Base-by-base conservation (phyloP, 2,329 filamentous ascomycete species). In the Aspergillus aculeatinus region DNA sequence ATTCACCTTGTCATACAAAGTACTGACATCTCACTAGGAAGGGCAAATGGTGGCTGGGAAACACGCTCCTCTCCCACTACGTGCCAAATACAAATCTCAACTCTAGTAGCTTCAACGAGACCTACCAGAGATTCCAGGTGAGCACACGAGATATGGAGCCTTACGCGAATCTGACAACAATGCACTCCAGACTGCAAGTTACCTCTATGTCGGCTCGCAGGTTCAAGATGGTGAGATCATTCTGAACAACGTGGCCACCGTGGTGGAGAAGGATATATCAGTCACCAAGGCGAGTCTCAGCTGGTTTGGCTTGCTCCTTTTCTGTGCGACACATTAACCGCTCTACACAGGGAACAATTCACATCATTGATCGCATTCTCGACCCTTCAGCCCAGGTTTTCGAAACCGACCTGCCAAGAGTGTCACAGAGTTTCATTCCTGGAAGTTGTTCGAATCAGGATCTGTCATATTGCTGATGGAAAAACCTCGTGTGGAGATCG, bases 41-140 rank as follows among this genome's bases (percentile, higher is more conserved):
- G 35, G 58, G 58, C 1, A 57, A 53, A 35, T 60, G 58, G 54
- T 60, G 58, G 58, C 21, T 57, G 16, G 58, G 58, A 0, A 60
- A 57, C 25, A 60, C 10, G 1, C 25, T 55, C 10, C 33, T 55
- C 9, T 54, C 57, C 10, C 54, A 60, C 48, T 60, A 57, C 10
- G 54, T 60, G 10, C 58, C 58, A 4, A 60, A 60, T 6, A 19
- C 54, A 1, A 19, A n/a, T 10, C 42, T 60, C 6, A 29, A 19
- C 16, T 47, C 48, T 2, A 6, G 10, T 16, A 35, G 2, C 11
- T 60, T 60, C 19, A 60, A 57, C 27, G 54, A 31, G 11, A 50
- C 58, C 2, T 44, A 42, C 10, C 54, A 52, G 14, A 29, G 29
- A 1, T 57, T 57, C 9, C 58, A 60, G 54, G 58, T 60, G 1